Evolutionary conservation across 768 basidiomycete genomes (phyloP).

Genomic region (Pisolithus microcarpus): DNA sequence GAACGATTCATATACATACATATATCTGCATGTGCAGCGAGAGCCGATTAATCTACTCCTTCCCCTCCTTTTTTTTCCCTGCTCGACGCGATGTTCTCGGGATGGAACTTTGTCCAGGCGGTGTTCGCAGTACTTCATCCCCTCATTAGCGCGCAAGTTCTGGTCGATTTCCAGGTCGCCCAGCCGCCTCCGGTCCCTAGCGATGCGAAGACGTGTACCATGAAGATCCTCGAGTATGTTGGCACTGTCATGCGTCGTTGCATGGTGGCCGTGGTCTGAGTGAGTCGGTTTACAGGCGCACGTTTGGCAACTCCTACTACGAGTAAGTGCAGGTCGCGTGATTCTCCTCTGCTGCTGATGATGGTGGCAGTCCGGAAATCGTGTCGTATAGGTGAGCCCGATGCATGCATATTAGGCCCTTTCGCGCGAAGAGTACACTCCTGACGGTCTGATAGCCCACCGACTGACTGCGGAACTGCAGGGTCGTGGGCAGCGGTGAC

Average conservation of each 20-base stretch:
- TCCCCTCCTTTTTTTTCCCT: not conserved
- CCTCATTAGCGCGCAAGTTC: conserved; percentile 19
- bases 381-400: conserved; percentile 49
- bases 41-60: no score
- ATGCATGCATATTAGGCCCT: no score
- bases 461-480: conserved; percentile 58
- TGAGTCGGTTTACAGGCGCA: conserved; percentile 37
- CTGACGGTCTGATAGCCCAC: conserved; percentile 41
- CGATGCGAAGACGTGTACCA: conserved; percentile 54
- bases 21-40: no score
- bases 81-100: conserved; percentile 15
- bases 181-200: conserved; percentile 66
- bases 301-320: conserved; percentile 68
- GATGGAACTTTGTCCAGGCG: conserved; percentile 5
- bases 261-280: not conserved
- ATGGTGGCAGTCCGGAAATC: conserved; percentile 46
- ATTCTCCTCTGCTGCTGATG: not conserved
- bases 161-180: conserved; percentile 64
- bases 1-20: no score
- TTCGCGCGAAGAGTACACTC: not conserved
- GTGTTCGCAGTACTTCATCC: conserved; percentile 9
- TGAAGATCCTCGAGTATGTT: conserved; percentile 55
- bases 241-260: not conserved
- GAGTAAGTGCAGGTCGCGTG: conserved; percentile 33
- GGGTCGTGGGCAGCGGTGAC: conserved; percentile 73